phyloP scores from a whole-genome alignment of 2,329 filamentous ascomycete genomes.

The Falciphora oryzae region DNA sequence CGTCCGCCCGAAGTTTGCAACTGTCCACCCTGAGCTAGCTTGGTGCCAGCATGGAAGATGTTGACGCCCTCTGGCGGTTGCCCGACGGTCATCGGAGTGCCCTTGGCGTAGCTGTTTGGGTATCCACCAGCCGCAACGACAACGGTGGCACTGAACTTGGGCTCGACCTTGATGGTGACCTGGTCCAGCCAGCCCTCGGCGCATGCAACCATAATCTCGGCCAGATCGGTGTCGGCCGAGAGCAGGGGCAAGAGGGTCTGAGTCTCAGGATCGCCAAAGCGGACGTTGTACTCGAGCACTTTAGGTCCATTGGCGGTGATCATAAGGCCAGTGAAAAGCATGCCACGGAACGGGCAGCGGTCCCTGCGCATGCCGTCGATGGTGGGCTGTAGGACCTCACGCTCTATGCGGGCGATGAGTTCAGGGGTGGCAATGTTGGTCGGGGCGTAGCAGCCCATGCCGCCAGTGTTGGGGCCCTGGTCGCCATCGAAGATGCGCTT shows the following conservation, averaged over 20 bases:
- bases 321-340: constrained; percentile 90
- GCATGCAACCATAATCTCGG: constrained; percentile 83
- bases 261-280: constrained; percentile 88
- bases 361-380: constrained; percentile 84
- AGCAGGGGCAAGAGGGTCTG: constrained; percentile 80
- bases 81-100: constrained; percentile 51
- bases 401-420: constrained; percentile 72
- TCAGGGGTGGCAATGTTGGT: constrained; percentile 71
- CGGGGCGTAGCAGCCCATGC: constrained; percentile 97
- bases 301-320: constrained; percentile 76
- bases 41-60: constrained; percentile 92
- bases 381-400: constrained; percentile 80
- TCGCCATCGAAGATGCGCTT: constrained; percentile 92
- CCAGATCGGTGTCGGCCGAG: constrained; percentile 72
- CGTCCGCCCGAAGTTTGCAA: constrained; percentile 79
- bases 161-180: constrained; percentile 60
- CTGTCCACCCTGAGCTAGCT: constrained; percentile 50
- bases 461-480: constrained; percentile 86
- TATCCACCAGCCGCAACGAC: constrained; percentile 93
- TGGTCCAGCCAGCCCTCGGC: constrained; percentile 67
- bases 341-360: constrained; percentile 64
- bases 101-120: constrained; percentile 79
- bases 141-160: constrained; percentile 78
- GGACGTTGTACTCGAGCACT: constrained; percentile 87
- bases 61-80: constrained; percentile 48